These are phyloP conservation scores for Axilococcus clingmanii DNA, from an alignment of 139 green algal genomes.

Conservation along the genomic window DNA sequence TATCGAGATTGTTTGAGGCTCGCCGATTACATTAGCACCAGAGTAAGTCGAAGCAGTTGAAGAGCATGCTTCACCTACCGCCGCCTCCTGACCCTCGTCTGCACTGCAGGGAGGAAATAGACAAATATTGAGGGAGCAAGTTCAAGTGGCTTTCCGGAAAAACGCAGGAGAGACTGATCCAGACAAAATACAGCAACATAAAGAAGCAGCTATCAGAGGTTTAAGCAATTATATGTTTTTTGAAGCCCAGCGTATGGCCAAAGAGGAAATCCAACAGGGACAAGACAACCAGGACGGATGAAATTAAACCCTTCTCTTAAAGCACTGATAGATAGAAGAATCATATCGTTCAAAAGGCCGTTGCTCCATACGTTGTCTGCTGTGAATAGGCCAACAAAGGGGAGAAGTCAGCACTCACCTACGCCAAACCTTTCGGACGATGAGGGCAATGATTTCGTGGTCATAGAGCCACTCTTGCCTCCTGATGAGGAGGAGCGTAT, in stretches of 20 bases:
- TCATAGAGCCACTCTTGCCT: too few species aligned
- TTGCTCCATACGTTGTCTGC: too few species aligned
- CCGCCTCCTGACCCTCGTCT: too few species aligned
- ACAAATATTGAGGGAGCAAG: slow-evolving; percentile 21
- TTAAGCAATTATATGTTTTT: slow-evolving; percentile 60
- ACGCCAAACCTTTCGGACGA: too few species aligned
- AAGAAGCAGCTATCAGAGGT: slow-evolving; percentile 38
- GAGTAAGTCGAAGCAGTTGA: slow-evolving; percentile 18
- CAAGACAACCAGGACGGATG: slow-evolving; percentile 35
- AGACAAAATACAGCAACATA: slow-evolving; percentile 44
- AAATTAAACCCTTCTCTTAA: too few species aligned
- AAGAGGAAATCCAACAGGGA: slow-evolving; percentile 28
- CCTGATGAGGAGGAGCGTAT: too few species aligned
- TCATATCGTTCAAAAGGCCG: too few species aligned
- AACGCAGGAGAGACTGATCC: slow-evolving; percentile 45
- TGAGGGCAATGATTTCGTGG: too few species aligned
- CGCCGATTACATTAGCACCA: slow-evolving; percentile 45
- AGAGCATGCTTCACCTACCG: neutral
- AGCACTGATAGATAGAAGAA: too few species aligned
- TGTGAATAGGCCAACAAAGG: too few species aligned
- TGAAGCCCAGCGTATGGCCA: slow-evolving; percentile 49
- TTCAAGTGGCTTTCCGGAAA: slow-evolving; percentile 29
- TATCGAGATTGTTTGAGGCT: slow-evolving; percentile 48
- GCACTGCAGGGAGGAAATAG: slow-evolving; percentile 28
- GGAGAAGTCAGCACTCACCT: too few species aligned